Evolutionary conservation across 371 early-diverging fungal genomes (phyloP).

Genomic region (Mucor irregularis): DNA sequence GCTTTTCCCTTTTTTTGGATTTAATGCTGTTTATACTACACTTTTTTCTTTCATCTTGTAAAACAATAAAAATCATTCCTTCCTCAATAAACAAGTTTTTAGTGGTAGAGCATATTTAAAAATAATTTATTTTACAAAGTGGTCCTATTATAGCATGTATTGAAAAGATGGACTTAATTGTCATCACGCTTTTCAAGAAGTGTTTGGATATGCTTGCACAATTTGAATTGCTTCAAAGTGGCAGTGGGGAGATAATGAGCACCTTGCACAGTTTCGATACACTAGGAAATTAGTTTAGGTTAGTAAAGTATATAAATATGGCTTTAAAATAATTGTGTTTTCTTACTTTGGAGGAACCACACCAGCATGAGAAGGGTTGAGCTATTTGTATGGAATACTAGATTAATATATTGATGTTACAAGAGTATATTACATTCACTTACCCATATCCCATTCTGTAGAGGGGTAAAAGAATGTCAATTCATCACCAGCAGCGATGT

Average conservation of each 20-base stretch:
- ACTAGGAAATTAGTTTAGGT: constrained; percentile 33
- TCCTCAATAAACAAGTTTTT: too few relatives aligned
- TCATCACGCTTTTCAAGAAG: constrained; percentile 47
- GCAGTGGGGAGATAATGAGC: constrained; percentile 57
- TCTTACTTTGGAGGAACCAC: constrained; percentile 55
- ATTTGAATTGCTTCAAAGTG: constrained; percentile 42
- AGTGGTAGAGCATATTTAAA: too few relatives aligned
- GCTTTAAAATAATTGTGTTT: too few relatives aligned
- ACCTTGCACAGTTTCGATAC: constrained; percentile 64
- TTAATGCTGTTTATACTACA: too few relatives aligned
- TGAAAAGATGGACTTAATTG: background rate
- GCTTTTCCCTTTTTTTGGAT: background rate
- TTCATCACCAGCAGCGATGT: constrained; percentile 66
- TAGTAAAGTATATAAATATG: too few relatives aligned
- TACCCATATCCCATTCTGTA: constrained; percentile 86
- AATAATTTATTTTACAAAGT: too few relatives aligned
- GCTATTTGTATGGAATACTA: constrained; percentile 21
- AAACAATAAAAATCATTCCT: too few relatives aligned
- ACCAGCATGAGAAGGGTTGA: constrained; percentile 86
- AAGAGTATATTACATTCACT: background rate
- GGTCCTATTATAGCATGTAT: too few relatives aligned
- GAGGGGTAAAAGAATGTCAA: constrained; percentile 83
- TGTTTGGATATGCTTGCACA: constrained; percentile 59
- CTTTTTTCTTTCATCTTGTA: too few relatives aligned
- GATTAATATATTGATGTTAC: background rate